Conservation (phyloP, 1,139 yeast genomes). For the Zygotorulaspora mrakii region DNA sequence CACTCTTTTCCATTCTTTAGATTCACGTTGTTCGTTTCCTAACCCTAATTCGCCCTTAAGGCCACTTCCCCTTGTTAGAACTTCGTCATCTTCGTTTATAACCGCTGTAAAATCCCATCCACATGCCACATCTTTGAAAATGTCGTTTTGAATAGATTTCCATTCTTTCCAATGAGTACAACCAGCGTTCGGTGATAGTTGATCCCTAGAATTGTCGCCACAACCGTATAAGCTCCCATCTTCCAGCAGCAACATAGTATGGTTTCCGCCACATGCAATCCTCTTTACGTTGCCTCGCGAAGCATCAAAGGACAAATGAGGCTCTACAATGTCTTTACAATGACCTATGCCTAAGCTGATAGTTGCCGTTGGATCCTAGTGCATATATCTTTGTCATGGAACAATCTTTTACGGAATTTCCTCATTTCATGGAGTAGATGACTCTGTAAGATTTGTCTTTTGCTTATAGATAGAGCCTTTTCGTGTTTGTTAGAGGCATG, state of each 20-base stretch:
- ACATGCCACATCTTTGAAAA: slow-evolving; percentile 38
- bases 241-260: slow-evolving; percentile 57
- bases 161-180: slow-evolving; percentile 11
- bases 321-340: slow-evolving; percentile 47
- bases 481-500: slow-evolving; percentile 4
- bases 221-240: slow-evolving; percentile 53
- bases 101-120: slow-evolving; percentile 80
- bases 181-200: slow-evolving; percentile 28
- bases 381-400: slow-evolving; percentile 35
- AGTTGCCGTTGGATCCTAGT: slow-evolving; percentile 83
- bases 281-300: slow-evolving; percentile 35
- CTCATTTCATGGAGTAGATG: no score
- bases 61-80: slow-evolving; percentile 61
- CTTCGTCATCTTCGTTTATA: slow-evolving; percentile 40
- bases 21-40: slow-evolving; percentile 36
- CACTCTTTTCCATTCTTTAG: slow-evolving; percentile 21
- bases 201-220: slow-evolving; percentile 60
- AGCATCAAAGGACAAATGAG: slow-evolving; percentile 22
- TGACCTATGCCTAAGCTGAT: slow-evolving; percentile 67
- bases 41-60: slow-evolving; percentile 72
- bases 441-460: no score
- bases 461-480: neutral
- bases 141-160: slow-evolving; percentile 9
- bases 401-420: no score
- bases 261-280: slow-evolving; percentile 82